Percentiles rank a stretch among this genome's conserved stretches.
Conservation (phyloP, 805 yeast species). For the Monosporozyma servazzii region DNA sequence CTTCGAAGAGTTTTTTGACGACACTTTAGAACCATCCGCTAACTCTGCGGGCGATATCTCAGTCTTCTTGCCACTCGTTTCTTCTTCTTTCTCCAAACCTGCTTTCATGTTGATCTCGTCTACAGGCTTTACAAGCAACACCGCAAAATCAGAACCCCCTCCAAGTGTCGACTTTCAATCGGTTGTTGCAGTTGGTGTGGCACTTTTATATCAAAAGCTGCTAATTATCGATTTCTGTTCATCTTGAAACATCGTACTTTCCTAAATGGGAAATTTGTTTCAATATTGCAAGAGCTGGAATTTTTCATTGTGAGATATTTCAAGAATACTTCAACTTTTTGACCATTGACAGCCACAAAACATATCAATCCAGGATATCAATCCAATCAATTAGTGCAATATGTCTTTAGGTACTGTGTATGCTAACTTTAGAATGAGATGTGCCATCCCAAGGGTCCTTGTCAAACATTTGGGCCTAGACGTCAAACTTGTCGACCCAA, state of each 20-base stretch:
- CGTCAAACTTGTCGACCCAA: conserved; percentile 36
- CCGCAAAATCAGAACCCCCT: no score
- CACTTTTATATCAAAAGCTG: neutral
- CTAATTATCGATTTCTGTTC: neutral
- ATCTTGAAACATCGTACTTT: neutral
- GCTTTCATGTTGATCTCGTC: no score
- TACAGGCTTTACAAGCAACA: no score
- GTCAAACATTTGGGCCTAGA: conserved; percentile 54
- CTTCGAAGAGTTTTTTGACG: neutral
- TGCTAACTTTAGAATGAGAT: conserved; percentile 35
- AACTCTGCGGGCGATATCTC: neutral
- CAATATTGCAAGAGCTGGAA: no score
- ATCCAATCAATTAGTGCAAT: neutral
- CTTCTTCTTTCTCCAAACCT: no score
- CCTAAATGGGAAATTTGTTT: neutral
- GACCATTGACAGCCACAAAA: no score
- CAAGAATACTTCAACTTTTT: no score
- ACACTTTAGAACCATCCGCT: neutral
- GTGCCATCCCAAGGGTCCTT: conserved; percentile 39
- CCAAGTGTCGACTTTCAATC: no score
- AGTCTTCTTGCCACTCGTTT: neutral
- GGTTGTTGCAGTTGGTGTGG: no score
- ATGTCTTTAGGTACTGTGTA: conserved; percentile 68
- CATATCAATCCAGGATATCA: neutral
- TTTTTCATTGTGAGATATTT: no score